Percentiles rank a stretch among this genome's conserved stretches.
Conservation (phyloP, 2,329 filamentous ascomycete genomes). For the Exophiala sideris region DNA sequence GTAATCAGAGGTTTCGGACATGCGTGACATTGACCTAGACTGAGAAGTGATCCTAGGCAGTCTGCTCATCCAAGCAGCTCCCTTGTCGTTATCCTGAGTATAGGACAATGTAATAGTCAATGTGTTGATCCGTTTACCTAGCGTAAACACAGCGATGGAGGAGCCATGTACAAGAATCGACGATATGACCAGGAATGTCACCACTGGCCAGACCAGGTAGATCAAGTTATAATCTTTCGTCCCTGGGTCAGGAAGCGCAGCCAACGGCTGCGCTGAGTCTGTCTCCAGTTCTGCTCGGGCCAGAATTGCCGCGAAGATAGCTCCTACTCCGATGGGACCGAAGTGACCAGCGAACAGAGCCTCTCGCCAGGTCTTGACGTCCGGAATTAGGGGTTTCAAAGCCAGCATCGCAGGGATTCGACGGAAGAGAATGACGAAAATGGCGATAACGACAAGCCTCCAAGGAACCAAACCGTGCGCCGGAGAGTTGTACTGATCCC, state of each 20-base stretch:
- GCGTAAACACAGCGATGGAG: conserved; percentile 95
- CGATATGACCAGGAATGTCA: conserved; percentile 86
- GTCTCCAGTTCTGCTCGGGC: conserved; percentile 87
- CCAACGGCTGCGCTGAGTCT: conserved; percentile 68
- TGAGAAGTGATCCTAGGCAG: conserved; percentile 79
- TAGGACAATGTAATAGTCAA: conserved; percentile 94
- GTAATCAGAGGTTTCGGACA: conserved; percentile 45
- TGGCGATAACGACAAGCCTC: conserved; percentile 87
- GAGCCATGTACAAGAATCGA: conserved; percentile 96
- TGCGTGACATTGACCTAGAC: conserved; percentile 77
- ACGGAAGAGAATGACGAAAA: conserved; percentile 92
- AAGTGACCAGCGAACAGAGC: conserved; percentile 96
- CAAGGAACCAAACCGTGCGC: conserved; percentile 75
- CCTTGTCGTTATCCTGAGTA: conserved; percentile 82
- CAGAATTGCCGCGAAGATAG: conserved; percentile 91
- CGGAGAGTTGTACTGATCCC: conserved; percentile 80
- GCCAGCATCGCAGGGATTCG: conserved; percentile 92
- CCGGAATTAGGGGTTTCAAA: conserved; percentile 88
- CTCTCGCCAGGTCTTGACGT: conserved; percentile 97
- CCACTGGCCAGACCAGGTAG: conserved; percentile 90
- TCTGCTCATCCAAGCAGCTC: conserved; percentile 91
- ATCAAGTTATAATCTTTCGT: conserved; percentile 68
- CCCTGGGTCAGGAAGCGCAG: conserved; percentile 51
- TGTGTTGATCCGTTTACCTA: conserved; percentile 97
- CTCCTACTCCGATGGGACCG: conserved; percentile 93